A percentile compares a stretch with the other conserved stretches of the same genome.
Conservation (phyloP, 495 filamentous ascomycete genomes). For the Sabuloglossum arenarium region DNA sequence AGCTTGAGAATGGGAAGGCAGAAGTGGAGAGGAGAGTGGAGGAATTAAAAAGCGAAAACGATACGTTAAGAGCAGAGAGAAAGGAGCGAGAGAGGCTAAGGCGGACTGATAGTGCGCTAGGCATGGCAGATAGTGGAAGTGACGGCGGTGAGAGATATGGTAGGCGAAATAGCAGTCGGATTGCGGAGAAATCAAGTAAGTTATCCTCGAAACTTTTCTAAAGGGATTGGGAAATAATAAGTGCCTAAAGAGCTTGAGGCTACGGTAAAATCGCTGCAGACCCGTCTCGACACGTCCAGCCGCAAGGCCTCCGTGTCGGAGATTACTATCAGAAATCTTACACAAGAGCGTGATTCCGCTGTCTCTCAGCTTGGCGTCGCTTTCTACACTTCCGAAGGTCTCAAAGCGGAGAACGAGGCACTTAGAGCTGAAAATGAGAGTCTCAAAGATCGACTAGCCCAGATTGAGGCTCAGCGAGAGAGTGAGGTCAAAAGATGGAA, state of each 20-base stretch:
- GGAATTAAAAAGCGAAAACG: constrained; percentile 34
- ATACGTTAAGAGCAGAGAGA: constrained; percentile 27
- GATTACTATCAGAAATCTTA: constrained; percentile 34
- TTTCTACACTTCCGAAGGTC: constrained; percentile 38
- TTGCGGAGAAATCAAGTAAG: constrained; percentile 14
- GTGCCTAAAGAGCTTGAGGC: constrained; percentile 31
- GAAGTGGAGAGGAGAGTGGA: constrained; percentile 34
- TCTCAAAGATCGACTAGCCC: constrained; percentile 20
- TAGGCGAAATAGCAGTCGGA: constrained; percentile 5
- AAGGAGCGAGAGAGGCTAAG: constrained; percentile 22
- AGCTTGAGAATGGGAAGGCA: constrained; percentile 16
- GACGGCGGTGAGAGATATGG: constrained; percentile 18
- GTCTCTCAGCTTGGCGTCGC: constrained; percentile 41
- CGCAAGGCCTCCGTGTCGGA: constrained; percentile 39
- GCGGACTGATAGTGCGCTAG: constrained; percentile 23
- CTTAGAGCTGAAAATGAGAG: constrained; percentile 27
- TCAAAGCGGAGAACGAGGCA: constrained; percentile 34
- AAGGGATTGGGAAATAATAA: constrained; percentile 1
- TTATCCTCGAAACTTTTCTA: constrained; percentile 4
- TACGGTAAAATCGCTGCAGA: constrained; percentile 32
- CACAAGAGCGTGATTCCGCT: constrained; percentile 41
- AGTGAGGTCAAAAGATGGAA: constrained; percentile 1
- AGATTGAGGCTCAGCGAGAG: background rate
- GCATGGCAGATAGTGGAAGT: constrained; percentile 16
- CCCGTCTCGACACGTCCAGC: constrained; percentile 34